These are phyloP conservation scores for Plasmopara muralis DNA, from an alignment of 352 stramenopile genomes.

Conservation along the genomic window DNA sequence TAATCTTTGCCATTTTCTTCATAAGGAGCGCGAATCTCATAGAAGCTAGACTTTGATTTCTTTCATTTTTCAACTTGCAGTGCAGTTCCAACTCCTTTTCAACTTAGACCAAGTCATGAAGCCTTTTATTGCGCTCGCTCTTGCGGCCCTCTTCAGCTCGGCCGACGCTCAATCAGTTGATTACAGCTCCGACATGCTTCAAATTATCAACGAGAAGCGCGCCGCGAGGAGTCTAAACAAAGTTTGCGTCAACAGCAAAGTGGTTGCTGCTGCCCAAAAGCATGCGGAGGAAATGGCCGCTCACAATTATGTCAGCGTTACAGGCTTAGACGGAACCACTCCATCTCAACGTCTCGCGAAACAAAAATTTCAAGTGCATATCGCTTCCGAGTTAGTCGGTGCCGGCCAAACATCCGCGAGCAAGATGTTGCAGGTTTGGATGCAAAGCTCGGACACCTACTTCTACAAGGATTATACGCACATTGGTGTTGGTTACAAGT, in stretches of 20 bases:
- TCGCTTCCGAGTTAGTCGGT: slow-evolving; percentile 32
- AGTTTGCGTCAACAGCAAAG: slow-evolving; percentile 39
- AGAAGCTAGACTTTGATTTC: background rate
- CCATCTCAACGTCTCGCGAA: slow-evolving; percentile 18
- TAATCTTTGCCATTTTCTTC: too few species aligned
- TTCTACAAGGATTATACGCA: slow-evolving; percentile 28
- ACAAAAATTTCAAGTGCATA: slow-evolving; percentile 17
- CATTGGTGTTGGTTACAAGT: slow-evolving; percentile 26
- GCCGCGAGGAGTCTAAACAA: slow-evolving; percentile 21
- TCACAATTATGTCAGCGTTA: slow-evolving; percentile 21
- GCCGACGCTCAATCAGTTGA: slow-evolving; percentile 24
- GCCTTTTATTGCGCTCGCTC: slow-evolving; percentile 17
- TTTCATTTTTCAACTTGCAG: slow-evolving; percentile 25
- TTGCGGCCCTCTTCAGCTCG: slow-evolving; percentile 21
- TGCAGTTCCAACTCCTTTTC: slow-evolving; percentile 14
- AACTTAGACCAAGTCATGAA: slow-evolving; percentile 23
- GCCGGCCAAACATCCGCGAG: slow-evolving; percentile 30
- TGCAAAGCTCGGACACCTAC: slow-evolving; percentile 27
- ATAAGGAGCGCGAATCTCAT: too few species aligned
- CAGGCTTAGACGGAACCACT: slow-evolving; percentile 24
- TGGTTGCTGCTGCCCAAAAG: slow-evolving; percentile 19
- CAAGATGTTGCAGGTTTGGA: slow-evolving; percentile 29
- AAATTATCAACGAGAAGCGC: slow-evolving; percentile 34
- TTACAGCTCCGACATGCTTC: slow-evolving; percentile 30
- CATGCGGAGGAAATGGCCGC: slow-evolving; percentile 20